A percentile compares a stretch with the other conserved stretches of the same genome.
These are phyloP conservation scores for Dysphania ambrosioides DNA, from an alignment of 148 eudicot species.

Conservation along the genomic window DNA sequence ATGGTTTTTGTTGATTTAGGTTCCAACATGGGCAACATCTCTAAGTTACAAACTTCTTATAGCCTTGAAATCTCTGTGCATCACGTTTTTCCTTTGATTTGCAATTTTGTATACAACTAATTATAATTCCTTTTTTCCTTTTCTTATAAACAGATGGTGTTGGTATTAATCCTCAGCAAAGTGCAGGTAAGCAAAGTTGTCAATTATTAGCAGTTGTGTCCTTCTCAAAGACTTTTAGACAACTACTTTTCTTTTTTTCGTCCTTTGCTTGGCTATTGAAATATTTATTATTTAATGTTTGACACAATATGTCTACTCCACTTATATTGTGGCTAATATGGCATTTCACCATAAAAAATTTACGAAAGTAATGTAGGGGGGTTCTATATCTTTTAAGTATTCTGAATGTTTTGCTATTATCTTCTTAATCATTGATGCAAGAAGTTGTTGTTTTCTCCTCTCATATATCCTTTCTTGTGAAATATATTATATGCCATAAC, in stretches of 20 bases:
- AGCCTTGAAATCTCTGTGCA: neutral
- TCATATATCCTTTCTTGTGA: neutral
- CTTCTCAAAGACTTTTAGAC: neutral
- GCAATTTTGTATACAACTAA: neutral
- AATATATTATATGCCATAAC: no score
- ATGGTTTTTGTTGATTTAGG: neutral
- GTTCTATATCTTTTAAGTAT: neutral
- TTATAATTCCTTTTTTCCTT: neutral
- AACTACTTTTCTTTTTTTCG: neutral
- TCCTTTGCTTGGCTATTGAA: neutral
- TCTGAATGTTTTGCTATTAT: neutral
- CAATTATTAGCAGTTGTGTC: neutral
- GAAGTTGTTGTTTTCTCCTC: neutral
- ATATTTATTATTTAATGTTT: neutral
- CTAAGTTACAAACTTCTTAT: neutral
- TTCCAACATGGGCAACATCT: neutral
- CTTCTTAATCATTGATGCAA: neutral
- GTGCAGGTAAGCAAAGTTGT: slow-evolving; percentile 64
- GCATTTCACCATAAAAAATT: neutral
- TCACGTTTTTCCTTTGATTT: neutral
- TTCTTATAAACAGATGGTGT: slow-evolving; percentile 76
- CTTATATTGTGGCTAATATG: neutral
- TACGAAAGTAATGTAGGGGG: neutral
- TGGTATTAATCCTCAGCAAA: slow-evolving; percentile 98
- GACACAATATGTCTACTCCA: neutral